Conservation (phyloP, 148 eudicot species). For the Rhododendron ovatum region DNA sequence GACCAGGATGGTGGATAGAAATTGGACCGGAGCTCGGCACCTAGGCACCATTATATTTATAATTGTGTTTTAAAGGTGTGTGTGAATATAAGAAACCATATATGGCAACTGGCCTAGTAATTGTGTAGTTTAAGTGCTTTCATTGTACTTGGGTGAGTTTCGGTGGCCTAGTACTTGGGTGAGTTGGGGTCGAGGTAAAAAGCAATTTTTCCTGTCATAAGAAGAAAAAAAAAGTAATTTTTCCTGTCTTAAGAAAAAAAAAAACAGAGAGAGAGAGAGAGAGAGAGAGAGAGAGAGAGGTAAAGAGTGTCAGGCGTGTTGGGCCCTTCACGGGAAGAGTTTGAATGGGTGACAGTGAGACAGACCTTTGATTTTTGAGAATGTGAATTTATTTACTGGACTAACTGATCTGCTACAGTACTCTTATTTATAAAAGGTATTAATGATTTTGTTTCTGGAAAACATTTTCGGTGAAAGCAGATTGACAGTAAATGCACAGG, state of each 20-base stretch:
- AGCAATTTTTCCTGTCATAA: no score
- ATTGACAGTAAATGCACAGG: constrained; percentile 3
- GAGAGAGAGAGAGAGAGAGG: not conserved
- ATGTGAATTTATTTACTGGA: constrained; percentile 7
- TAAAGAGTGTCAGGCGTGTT: constrained; percentile 44
- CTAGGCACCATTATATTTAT: not conserved
- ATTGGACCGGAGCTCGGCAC: not conserved
- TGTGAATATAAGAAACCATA: no score
- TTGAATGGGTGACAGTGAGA: constrained; percentile 37
- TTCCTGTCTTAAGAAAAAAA: no score
- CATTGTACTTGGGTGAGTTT: no score
- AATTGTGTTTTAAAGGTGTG: not conserved
- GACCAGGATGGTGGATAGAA: not conserved
- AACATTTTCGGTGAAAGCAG: not conserved
- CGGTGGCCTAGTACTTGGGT: no score
- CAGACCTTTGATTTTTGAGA: constrained; percentile 22
- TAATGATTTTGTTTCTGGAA: constrained; percentile 32
- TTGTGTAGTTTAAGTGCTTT: no score
- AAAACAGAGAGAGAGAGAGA: no score
- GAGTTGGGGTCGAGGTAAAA: no score
- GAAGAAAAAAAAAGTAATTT: no score
- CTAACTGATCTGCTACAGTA: not conserved
- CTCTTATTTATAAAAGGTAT: constrained; percentile 10
- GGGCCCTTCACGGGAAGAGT: constrained; percentile 36
- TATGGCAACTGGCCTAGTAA: no score